Base-by-base conservation (phyloP, 2,329 filamentous ascomycete genomes). In the Madurella fahalii region DNA sequence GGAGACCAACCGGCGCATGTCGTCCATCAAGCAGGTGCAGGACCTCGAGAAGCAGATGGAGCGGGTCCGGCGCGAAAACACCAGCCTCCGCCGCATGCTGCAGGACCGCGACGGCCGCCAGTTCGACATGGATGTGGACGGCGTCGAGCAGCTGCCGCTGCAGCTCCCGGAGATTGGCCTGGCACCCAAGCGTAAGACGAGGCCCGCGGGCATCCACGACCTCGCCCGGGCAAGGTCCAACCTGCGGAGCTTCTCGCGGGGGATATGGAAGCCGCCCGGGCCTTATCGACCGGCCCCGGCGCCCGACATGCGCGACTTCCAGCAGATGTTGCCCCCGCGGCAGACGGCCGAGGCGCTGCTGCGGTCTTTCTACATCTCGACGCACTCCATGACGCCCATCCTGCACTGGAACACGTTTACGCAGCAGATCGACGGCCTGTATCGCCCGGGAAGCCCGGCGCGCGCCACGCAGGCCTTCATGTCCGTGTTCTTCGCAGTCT, bases 11-110 rank as follows among this genome's bases (percentile, higher is more conserved):
- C 83, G 94, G 56, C 85, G 94, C 58, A 99, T 99, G 94, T 97
- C 94, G 16, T 97, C 93, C 1, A 97, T 97, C 74, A 99, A 97
- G 82, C 94, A 96, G 76, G 89, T 97, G 12, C 94, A 97, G 72
- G 94, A 99, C 69, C 78, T 99, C 25, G 93, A 97, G 73, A 94
- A 90, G 71, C 92, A 96, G 71, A 83, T 96, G 65, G 82, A 87
- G 45, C 81, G 86, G 50, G 80, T 94, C 40, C 89, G 86, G 67
- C 84, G 90, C 54, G 89, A 96, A 69, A 92, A 96, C 65, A 80
- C 77, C 53, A 86, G 85, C 58, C 74, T 96, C 40, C 83, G 84
- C 50, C 84, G 86, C 31, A 64, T 64, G 61, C 51, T 63, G 63
- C 42, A 67, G 58, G 41, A 64, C 67, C 57, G 61, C 64, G 52